Evolutionary conservation across 495 filamentous ascomycete genomes (phyloP), one percentile per base, ranked within the genome.

Genomic region (Staphylotrichum longicolle): DNA sequence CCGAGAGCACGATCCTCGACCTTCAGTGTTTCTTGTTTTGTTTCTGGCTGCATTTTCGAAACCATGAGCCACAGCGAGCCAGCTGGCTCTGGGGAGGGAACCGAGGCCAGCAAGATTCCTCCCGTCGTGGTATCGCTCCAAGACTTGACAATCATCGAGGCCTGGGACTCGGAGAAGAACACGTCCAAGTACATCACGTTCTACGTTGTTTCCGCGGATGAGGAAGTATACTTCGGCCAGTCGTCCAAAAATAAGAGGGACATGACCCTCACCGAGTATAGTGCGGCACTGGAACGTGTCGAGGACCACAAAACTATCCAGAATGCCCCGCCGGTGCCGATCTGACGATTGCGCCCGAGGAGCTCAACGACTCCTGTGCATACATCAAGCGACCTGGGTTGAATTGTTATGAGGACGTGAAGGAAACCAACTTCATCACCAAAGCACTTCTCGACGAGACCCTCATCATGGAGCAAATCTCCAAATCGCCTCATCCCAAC

Each of bases 301-400:
- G 15, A n/a, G 1, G 68, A 70, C 45, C 45, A 44, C 5, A 63
- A 68, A 52, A 62, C 44, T 70, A 66, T 49, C 63, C 68, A 12
- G 35, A 27, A 3, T 9, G 58, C 14, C 60, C 65, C 35, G 20
- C 40, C 5, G 51, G 60, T 32, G 8, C 33, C 2, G 12, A 33
- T 7, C 34, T 70, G 6, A 66, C 53, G 30, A 60, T 67, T 8
- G 68, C 68, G 15, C 65, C 65, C 30, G 42, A 58, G 10, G 14
- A 60, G 4, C 33, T 58, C 44, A 50, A 68, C 47, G 60, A 66
- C 33, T 39, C 35, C 5, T 59, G 46, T 53, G 46, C 57, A 1
- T 55, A n/a, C 14, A 60, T 64, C 57, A 68, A 70, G 55, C 45
- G 66, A 47, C 63, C 63, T 5, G 63, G 63, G 0, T 55, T 68